Percentiles rank a stretch among this genome's conserved stretches.
phyloP scores from a whole-genome alignment of 805 yeast genomes.

The Ogataea saltuana region DNA sequence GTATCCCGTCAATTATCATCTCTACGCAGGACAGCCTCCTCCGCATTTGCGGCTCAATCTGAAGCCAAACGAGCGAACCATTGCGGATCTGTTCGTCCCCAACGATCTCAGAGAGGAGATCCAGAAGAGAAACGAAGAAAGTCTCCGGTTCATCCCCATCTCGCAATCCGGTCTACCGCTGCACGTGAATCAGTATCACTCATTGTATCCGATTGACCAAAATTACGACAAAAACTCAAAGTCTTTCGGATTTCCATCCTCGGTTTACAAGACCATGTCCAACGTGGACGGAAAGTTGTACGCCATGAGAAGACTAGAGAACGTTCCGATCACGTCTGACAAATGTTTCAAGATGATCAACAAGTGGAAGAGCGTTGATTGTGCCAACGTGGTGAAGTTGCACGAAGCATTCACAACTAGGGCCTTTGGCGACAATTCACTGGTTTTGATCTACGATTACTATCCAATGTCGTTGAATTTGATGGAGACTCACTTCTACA shows the following conservation, averaged over 20 bases:
- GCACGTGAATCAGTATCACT: constrained; percentile 78
- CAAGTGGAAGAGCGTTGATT: constrained; percentile 60
- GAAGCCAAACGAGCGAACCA: constrained; percentile 69
- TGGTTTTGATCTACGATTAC: constrained; percentile 81
- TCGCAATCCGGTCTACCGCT: constrained; percentile 62
- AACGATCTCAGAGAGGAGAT: constrained; percentile 69
- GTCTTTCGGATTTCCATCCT: constrained; percentile 55
- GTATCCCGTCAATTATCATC: constrained; percentile 73
- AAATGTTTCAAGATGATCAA: constrained; percentile 59
- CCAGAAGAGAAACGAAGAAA: constrained; percentile 75
- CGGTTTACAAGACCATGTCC: constrained; percentile 78
- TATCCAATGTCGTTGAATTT: constrained; percentile 76
- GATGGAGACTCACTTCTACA: constrained; percentile 61
- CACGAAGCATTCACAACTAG: constrained; percentile 85
- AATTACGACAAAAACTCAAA: constrained; percentile 39
- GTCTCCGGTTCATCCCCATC: constrained; percentile 59
- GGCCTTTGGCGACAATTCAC: constrained; percentile 77
- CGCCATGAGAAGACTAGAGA: constrained; percentile 72
- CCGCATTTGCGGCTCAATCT: constrained; percentile 63
- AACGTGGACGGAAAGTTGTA: constrained; percentile 77
- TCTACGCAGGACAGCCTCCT: constrained; percentile 88
- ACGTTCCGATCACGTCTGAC: constrained; percentile 55
- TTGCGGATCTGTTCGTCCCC: constrained; percentile 70
- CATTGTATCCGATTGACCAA: constrained; percentile 78
- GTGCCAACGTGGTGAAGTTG: constrained; percentile 63